Percentiles rank a stretch among this genome's conserved stretches.
Evolutionary conservation across 2,329 filamentous ascomycete genomes (phyloP).

Genomic region (Talaromyces sp.): DNA sequence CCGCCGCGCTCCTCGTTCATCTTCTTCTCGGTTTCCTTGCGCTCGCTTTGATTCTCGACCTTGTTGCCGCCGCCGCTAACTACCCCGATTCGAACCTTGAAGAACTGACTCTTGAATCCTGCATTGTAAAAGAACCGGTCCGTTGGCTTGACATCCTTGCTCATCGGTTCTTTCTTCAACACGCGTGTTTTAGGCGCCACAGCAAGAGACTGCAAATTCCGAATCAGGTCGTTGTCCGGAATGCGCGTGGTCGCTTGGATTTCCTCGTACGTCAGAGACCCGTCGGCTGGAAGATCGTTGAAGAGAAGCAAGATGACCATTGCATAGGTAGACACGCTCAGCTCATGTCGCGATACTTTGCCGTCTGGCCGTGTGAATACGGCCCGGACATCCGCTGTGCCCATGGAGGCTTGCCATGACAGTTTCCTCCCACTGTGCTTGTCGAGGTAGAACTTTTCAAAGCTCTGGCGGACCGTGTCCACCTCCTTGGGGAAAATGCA

Average conservation of each 20-base stretch:
- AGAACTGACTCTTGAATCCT: conserved; percentile 71
- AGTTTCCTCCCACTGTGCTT: conserved; percentile 84
- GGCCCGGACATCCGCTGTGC: conserved; percentile 80
- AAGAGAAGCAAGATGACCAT: conserved; percentile 89
- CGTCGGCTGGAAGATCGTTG: conserved; percentile 60
- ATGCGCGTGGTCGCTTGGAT: conserved; percentile 81
- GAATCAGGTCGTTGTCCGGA: conserved; percentile 63
- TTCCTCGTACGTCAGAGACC: conserved; percentile 60
- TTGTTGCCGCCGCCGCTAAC: conserved; percentile 71
- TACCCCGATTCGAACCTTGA: conserved; percentile 85
- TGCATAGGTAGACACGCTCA: conserved; percentile 86
- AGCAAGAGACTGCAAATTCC: conserved; percentile 74
- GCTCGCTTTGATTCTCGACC: conserved; percentile 66
- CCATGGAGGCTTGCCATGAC: conserved; percentile 72
- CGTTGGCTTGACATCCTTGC: conserved; percentile 66
- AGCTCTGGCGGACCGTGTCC: conserved; percentile 70
- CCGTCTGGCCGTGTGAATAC: conserved; percentile 66
- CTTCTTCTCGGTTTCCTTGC: conserved; percentile 46
- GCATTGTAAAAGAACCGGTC: conserved; percentile 81
- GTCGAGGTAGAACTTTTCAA: conserved; percentile 80
- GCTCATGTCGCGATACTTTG: conserved; percentile 73
- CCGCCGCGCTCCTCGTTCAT: conserved; percentile 44
- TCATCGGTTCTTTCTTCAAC: conserved; percentile 71
- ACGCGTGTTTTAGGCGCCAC: conserved; percentile 79
- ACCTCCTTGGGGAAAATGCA: conserved; percentile 73